These are phyloP conservation scores for Aegilops longissima DNA, from an alignment of 176 grass and related monocot species.

Conservation along the genomic window DNA sequence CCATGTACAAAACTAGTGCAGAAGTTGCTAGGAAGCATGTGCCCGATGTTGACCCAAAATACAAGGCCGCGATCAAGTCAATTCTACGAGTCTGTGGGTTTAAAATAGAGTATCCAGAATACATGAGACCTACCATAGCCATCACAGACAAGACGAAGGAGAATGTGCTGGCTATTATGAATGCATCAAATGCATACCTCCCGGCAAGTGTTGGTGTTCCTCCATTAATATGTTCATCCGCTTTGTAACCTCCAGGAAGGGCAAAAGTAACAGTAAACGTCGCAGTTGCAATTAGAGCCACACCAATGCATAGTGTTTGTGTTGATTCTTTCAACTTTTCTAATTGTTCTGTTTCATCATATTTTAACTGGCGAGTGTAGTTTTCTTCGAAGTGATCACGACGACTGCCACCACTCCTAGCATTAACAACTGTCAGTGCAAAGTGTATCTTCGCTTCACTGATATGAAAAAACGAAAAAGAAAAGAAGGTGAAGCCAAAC, in stretches of 20 bases:
- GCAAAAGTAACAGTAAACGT: constrained; percentile 2
- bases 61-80: not conserved
- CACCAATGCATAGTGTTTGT: not conserved
- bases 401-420: constrained; percentile 9
- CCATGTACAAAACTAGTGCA: not conserved
- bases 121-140: not conserved
- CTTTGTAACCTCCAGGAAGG: constrained; percentile 12
- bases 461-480: not conserved
- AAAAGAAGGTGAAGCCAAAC: not conserved
- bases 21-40: not conserved
- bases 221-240: not conserved
- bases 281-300: not conserved
- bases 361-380: not conserved
- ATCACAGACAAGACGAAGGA: not conserved
- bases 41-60: not conserved
- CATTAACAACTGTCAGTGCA: not conserved
- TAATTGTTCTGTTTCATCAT: not conserved
- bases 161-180: not conserved
- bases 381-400: constrained; percentile 2
- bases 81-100: not conserved
- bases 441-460: not conserved
- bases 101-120: not conserved
- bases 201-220: not conserved
- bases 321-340: not conserved
- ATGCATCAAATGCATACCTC: constrained; percentile 10